Percentiles rank a stretch among this genome's conserved stretches.
Evolutionary conservation across 208 protist genomes (phyloP).

Genomic region (Trypanosoma boissoni): DNA sequence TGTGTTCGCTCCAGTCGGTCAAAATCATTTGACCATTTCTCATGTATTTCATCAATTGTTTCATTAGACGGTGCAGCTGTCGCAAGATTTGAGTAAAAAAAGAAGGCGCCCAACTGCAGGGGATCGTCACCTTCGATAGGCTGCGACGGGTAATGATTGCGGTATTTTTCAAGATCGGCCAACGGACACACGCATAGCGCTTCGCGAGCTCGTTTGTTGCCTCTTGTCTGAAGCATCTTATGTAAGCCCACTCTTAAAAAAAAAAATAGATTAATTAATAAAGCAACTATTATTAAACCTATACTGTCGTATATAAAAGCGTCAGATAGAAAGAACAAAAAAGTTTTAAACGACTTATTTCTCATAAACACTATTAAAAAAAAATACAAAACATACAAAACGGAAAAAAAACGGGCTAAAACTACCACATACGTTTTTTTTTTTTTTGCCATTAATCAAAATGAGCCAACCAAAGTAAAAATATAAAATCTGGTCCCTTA

Average conservation of each 20-base stretch:
- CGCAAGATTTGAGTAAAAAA: constrained; percentile 21
- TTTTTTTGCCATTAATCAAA: neutral
- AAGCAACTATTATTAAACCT: no score
- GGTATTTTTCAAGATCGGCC: constrained; percentile 10
- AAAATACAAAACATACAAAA: no score
- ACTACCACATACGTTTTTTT: no score
- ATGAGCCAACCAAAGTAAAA: neutral
- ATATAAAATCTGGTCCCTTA: neutral
- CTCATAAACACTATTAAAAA: no score
- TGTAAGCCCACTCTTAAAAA: no score
- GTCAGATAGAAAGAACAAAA: no score
- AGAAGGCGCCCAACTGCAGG: constrained; percentile 1
- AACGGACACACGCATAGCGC: neutral
- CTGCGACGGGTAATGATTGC: constrained; percentile 13
- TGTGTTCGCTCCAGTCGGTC: constrained; percentile 55
- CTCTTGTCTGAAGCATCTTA: no score
- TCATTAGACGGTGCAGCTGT: constrained; percentile 22
- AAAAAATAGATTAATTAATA: no score
- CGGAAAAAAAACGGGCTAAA: no score
- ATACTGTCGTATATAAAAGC: no score
- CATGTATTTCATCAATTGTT: constrained; percentile 47
- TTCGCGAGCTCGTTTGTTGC: neutral
- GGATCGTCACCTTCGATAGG: constrained; percentile 17
- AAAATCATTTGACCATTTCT: constrained; percentile 27
- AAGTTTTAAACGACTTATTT: no score